These are phyloP conservation scores for Pseudogymnoascus sp. DNA, from an alignment of 2,329 filamentous ascomycete genomes.

Conservation along the genomic window DNA sequence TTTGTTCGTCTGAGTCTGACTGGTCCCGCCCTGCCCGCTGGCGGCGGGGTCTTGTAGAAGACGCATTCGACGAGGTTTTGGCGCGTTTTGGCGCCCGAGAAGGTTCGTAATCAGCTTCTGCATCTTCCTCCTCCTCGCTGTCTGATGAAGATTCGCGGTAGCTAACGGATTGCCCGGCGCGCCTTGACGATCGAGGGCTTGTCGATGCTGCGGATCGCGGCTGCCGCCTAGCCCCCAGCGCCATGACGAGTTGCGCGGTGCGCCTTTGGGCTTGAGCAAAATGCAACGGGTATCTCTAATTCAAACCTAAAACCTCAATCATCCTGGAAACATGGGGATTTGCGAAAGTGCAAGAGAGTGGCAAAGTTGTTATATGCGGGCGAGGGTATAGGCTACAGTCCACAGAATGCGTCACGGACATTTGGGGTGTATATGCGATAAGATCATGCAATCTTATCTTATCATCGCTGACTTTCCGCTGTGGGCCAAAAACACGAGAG, in stretches of 20 bases:
- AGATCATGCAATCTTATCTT: too few relatives aligned
- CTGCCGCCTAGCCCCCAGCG: background rate
- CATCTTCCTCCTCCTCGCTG: background rate
- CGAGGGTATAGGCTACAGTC: background rate
- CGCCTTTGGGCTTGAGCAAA: background rate
- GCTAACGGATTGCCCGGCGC: background rate
- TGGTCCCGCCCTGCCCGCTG: background rate
- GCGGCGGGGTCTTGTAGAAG: background rate
- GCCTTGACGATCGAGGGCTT: background rate
- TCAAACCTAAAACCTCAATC: background rate
- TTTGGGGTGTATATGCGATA: background rate
- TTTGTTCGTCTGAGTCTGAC: conserved; percentile 1
- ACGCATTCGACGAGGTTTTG: background rate
- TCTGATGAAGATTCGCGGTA: conserved; percentile 1
- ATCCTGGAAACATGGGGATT: background rate
- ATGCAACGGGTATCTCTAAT: background rate
- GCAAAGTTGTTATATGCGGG: background rate
- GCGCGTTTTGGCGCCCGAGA: background rate
- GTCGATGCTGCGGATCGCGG: background rate
- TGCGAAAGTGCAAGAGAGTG: background rate
- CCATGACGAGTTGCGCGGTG: background rate
- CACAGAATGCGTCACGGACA: background rate
- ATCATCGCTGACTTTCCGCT: too few relatives aligned
- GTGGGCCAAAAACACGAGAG: too few relatives aligned
- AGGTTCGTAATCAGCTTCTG: background rate